Percentiles rank a stretch among this genome's conserved stretches.
These are phyloP conservation scores for Colletotrichum costaricense DNA, from an alignment of 2,329 filamentous ascomycete genomes.

Conservation along the genomic window DNA sequence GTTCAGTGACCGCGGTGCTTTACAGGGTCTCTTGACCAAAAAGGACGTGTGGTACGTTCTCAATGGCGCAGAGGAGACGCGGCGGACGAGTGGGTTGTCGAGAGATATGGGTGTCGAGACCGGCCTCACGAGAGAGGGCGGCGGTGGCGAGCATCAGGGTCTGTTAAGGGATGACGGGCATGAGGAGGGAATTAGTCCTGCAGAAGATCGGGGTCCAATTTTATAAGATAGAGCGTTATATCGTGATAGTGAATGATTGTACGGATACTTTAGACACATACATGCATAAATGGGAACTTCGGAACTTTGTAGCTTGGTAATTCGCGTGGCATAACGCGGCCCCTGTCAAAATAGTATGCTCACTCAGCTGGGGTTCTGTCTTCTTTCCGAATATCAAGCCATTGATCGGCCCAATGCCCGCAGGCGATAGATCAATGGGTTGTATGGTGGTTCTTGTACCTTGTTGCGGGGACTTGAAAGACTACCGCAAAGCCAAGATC, in stretches of 20 bases:
- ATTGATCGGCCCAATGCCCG: too few species aligned
- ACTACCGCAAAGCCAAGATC: too few species aligned
- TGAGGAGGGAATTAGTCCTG: conserved; percentile 45
- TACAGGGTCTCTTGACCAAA: conserved; percentile 92
- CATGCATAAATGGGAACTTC: background rate
- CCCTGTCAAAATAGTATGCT: too few species aligned
- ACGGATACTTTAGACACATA: background rate
- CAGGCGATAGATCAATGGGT: too few species aligned
- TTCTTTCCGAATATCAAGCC: too few species aligned
- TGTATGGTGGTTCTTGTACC: too few species aligned
- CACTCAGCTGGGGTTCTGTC: too few species aligned
- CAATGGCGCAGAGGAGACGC: conserved; percentile 77
- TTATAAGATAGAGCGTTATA: conserved; percentile 27
- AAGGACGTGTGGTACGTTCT: conserved; percentile 97
- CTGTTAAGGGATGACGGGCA: conserved; percentile 51
- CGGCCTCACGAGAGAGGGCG: conserved; percentile 51
- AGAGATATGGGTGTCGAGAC: conserved; percentile 43
- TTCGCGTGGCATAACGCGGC: background rate
- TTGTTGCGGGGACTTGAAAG: too few species aligned
- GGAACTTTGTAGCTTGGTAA: background rate
- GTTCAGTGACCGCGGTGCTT: conserved; percentile 82
- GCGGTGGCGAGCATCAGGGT: conserved; percentile 54
- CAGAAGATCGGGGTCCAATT: conserved; percentile 30
- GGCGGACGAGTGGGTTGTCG: conserved; percentile 50
- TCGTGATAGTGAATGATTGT: background rate